These are phyloP conservation scores for Hypoxylon sp. DNA, from an alignment of 2,329 filamentous ascomycete species.

Conservation along the genomic window DNA sequence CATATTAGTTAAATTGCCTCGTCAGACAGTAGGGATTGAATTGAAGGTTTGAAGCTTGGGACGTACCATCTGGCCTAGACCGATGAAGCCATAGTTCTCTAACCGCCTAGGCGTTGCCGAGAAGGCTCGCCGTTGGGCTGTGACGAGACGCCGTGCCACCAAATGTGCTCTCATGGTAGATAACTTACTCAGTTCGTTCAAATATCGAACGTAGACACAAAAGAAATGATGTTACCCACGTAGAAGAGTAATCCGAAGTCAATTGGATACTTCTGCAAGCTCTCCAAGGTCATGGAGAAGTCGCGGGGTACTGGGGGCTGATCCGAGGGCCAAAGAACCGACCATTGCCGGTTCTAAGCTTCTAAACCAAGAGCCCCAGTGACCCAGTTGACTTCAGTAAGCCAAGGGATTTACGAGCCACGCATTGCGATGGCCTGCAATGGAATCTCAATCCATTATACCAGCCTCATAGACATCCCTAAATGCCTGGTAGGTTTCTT, in stretches of 20 bases:
- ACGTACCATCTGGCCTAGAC: conserved; percentile 73
- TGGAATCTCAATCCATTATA: conserved; percentile 14
- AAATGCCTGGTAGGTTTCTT: background rate
- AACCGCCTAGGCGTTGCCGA: conserved; percentile 63
- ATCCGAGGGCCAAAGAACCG: conserved; percentile 34
- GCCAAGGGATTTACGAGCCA: conserved; percentile 20
- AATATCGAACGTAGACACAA: conserved; percentile 60
- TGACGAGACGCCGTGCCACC: conserved; percentile 57
- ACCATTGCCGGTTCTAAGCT: conserved; percentile 47
- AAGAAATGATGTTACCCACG: conserved; percentile 1
- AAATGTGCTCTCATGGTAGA: conserved; percentile 63
- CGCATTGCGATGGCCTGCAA: background rate
- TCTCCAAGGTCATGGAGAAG: conserved; percentile 22
- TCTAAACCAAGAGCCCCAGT: conserved; percentile 4
- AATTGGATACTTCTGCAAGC: conserved; percentile 38
- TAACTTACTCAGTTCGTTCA: conserved; percentile 56
- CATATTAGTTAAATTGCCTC: conserved; percentile 23
- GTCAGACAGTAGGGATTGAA: background rate
- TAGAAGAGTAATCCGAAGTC: conserved; percentile 9
- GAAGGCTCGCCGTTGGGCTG: conserved; percentile 64
- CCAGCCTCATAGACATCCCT: background rate
- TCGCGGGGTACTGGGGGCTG: conserved; percentile 46
- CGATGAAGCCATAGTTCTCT: conserved; percentile 72
- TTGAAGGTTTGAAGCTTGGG: conserved; percentile 1
- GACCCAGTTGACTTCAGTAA: conserved; percentile 32